phyloP scores from a whole-genome alignment of 148 eudicot species.

The Agrostemma githago region DNA sequence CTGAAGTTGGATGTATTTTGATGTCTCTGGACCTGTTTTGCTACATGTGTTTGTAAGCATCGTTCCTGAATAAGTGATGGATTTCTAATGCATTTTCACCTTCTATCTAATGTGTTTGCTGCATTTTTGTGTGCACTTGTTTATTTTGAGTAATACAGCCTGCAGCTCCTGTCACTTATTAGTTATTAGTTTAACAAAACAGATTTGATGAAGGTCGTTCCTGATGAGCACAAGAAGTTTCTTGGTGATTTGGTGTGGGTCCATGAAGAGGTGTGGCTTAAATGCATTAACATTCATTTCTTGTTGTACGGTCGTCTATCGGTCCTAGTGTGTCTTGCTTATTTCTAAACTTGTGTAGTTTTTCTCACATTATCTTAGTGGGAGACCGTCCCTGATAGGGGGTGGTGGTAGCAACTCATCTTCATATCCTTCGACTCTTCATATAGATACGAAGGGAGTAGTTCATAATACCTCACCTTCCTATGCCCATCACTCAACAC shows the following conservation, averaged over 20 bases:
- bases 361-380: not conserved
- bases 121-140: not conserved
- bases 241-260: no score
- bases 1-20: not conserved
- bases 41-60: not conserved
- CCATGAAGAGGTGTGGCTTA: conserved; percentile 73
- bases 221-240: conserved; percentile 87
- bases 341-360: not conserved
- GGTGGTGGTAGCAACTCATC: no score
- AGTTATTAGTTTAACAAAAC: no score
- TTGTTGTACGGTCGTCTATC: no score
- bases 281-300: not conserved
- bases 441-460: no score
- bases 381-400: not conserved
- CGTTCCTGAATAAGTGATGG: no score
- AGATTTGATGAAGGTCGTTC: conserved; percentile 76
- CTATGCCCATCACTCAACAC: not conserved
- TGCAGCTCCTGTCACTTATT: not conserved
- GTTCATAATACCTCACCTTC: not conserved
- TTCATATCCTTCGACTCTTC: not conserved
- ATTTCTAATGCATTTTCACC: not conserved
- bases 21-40: no score
- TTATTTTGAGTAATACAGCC: not conserved
- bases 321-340: not conserved
- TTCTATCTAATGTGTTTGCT: not conserved